Evolutionary conservation across 2,329 filamentous ascomycete genomes (phyloP).

Genomic region (Arachnomyces sp.): DNA sequence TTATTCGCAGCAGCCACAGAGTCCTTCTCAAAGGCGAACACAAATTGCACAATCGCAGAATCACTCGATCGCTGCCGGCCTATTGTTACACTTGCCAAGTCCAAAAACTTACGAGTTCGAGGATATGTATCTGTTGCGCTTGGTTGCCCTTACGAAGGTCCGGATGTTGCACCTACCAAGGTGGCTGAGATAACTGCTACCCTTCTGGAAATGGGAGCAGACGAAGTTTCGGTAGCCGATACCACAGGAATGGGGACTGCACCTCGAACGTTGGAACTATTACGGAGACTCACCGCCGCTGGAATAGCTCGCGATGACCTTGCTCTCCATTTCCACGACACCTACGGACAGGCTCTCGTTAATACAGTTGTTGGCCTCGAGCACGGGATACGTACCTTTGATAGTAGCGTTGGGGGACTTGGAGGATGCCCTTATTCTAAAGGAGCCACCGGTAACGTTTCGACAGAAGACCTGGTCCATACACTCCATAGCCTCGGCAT

Average conservation of each 20-base stretch:
- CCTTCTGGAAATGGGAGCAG: conserved; percentile 57
- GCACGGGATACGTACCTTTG: conserved; percentile 56
- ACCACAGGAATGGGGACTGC: conserved; percentile 63
- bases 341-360: conserved; percentile 57
- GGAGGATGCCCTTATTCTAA: conserved; percentile 60
- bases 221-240: conserved; percentile 59
- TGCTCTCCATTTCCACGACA: conserved; percentile 60
- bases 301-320: conserved; percentile 54
- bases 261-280: conserved; percentile 50
- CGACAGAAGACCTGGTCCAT: conserved; percentile 57
- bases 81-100: conserved; percentile 50
- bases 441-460: conserved; percentile 59
- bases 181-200: conserved; percentile 56
- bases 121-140: conserved; percentile 60
- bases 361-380: conserved; percentile 57
- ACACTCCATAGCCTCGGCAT: conserved; percentile 53
- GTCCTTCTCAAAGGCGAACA: conserved; percentile 57
- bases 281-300: conserved; percentile 52
- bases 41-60: conserved; percentile 58
- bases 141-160: conserved; percentile 60
- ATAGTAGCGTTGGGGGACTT: conserved; percentile 56
- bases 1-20: conserved; percentile 61
- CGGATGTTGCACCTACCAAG: conserved; percentile 51
- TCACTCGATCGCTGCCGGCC: conserved; percentile 53
- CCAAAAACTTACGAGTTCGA: conserved; percentile 50